These are phyloP conservation scores for Solanum chilense DNA, from an alignment of 257 asterid species.

Conservation along the genomic window DNA sequence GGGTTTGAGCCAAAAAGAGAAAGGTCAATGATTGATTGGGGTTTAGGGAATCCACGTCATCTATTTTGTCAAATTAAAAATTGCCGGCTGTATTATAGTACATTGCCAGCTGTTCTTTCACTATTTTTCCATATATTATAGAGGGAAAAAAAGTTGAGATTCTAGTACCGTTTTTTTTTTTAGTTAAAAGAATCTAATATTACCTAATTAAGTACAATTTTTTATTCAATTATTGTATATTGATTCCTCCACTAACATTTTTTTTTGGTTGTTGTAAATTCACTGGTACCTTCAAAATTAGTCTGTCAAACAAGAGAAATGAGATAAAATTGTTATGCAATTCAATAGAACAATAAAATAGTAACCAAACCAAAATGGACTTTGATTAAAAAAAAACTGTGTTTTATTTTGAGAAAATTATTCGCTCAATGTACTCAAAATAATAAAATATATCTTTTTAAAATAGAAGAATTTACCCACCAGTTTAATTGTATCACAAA, in stretches of 20 bases:
- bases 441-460: too few species aligned
- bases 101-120: conserved; percentile 39
- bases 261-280: background rate
- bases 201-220: background rate
- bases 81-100: conserved; percentile 25
- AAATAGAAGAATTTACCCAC: background rate
- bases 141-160: background rate
- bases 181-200: background rate
- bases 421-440: too few species aligned
- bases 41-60: conserved; percentile 36
- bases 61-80: conserved; percentile 22
- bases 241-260: background rate
- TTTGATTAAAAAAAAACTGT: too few species aligned
- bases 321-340: background rate
- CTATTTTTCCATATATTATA: background rate
- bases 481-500: too few species aligned
- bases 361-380: background rate
- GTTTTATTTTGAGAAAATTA: too few species aligned
- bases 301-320: background rate
- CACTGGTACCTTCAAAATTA: background rate
- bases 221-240: background rate
- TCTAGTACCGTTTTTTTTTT: background rate
- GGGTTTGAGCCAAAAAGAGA: background rate
- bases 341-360: background rate
- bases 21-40: conserved; percentile 8